phyloP scores from a whole-genome alignment of 2,329 filamentous ascomycete genomes.

The Paecilomyces variotii region DNA sequence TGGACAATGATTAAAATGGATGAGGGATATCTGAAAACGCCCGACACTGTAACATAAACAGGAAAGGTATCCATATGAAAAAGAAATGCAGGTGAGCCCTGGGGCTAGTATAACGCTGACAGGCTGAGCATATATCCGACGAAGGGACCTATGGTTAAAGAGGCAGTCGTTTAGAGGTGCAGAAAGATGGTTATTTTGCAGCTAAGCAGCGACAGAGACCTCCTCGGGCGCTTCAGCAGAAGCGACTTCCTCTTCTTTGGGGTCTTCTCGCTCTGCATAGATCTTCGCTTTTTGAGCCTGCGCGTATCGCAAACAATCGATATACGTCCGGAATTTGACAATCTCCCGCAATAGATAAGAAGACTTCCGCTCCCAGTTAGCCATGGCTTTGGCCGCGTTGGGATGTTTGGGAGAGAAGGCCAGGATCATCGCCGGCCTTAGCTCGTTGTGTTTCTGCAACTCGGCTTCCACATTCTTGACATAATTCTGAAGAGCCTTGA shows the following conservation, averaged over 20 bases:
- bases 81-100: not conserved
- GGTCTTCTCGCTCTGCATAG: conserved; percentile 36
- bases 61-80: not conserved
- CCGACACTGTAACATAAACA: not conserved
- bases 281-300: conserved; percentile 63
- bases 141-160: not conserved
- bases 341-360: conserved; percentile 86
- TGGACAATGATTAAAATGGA: not conserved
- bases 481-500: conserved; percentile 65
- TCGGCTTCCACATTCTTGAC: conserved; percentile 81
- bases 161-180: not conserved
- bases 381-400: conserved; percentile 77
- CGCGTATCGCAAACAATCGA: conserved; percentile 71
- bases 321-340: conserved; percentile 93
- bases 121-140: not conserved
- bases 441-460: conserved; percentile 75
- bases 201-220: not conserved
- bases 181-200: not conserved
- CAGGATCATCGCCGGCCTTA: conserved; percentile 77
- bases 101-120: not conserved
- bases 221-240: not conserved
- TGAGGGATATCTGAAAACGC: not conserved
- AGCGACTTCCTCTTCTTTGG: conserved; percentile 3
- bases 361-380: conserved; percentile 95
- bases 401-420: conserved; percentile 79